Percentiles rank a stretch among this genome's conserved stretches.
Conservation (phyloP, 192 early-diverging fungal genomes). For the Umbelopsis sp. region DNA sequence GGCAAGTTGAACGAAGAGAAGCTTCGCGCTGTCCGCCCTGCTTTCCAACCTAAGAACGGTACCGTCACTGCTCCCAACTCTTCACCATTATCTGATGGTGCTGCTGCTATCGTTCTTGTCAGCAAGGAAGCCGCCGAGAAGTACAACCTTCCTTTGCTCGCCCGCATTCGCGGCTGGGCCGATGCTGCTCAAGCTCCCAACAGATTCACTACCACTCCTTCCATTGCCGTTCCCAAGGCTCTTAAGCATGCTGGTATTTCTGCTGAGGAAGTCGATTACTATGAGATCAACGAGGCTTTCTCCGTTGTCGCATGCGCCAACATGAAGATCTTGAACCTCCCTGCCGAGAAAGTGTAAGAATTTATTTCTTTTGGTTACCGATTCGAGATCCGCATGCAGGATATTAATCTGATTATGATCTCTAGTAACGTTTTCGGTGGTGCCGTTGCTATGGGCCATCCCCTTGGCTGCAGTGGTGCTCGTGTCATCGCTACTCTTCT, state of each 20-base stretch:
- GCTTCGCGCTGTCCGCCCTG: conserved; percentile 84
- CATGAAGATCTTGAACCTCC: conserved; percentile 75
- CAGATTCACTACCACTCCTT: conserved; percentile 75
- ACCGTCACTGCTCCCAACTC: conserved; percentile 93
- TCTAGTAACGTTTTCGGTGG: conserved; percentile 87
- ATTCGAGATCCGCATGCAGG: not conserved
- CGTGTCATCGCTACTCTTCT: conserved; percentile 84
- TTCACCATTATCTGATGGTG: conserved; percentile 81
- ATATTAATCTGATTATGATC: not conserved
- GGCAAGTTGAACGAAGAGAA: conserved; percentile 83
- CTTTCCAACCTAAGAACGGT: conserved; percentile 82
- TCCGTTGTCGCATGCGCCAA: conserved; percentile 86
- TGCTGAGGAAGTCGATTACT: conserved; percentile 70
- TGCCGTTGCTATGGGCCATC: conserved; percentile 96
- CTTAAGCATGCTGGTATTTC: conserved; percentile 63
- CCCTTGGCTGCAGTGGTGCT: conserved; percentile 94
- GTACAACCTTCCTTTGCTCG: conserved; percentile 52
- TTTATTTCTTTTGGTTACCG: not conserved
- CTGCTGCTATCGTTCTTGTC: conserved; percentile 74
- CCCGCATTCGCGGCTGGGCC: conserved; percentile 67
- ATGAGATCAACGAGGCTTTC: conserved; percentile 87
- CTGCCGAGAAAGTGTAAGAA: conserved; percentile 66
- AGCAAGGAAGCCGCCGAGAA: conserved; percentile 62
- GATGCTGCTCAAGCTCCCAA: conserved; percentile 76
- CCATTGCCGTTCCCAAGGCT: conserved; percentile 79